Percentiles rank a stretch among this genome's conserved stretches.
phyloP scores from a whole-genome alignment of 108 stramenopile species.

The Conticribra guillardii region DNA sequence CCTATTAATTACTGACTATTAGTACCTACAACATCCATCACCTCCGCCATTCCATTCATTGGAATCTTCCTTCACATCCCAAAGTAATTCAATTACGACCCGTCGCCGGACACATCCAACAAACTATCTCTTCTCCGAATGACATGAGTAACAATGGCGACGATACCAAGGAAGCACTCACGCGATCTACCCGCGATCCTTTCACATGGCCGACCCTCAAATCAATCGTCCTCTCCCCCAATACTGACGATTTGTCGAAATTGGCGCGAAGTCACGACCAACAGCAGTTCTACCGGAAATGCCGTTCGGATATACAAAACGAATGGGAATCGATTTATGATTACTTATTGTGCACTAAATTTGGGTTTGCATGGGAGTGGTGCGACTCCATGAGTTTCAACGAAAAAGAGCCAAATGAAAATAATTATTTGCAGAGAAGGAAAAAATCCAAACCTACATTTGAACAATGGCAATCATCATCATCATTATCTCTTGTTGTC shows the following conservation, averaged over 20 bases:
- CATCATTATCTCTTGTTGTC: too few relatives aligned
- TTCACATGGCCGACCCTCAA: constrained; percentile 35
- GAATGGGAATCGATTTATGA: constrained; percentile 70
- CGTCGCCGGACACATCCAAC: too few relatives aligned
- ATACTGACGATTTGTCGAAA: constrained; percentile 40
- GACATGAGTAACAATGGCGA: not conserved
- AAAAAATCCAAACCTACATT: constrained; percentile 34
- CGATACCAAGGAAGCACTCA: constrained; percentile 5
- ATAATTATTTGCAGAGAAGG: constrained; percentile 3
- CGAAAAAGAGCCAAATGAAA: not conserved
- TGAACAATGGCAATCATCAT: constrained; percentile 17
- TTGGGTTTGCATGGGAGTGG: constrained; percentile 55
- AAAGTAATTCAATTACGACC: too few relatives aligned
- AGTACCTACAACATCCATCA: too few relatives aligned
- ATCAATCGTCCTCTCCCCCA: constrained; percentile 29
- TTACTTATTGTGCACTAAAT: constrained; percentile 71
- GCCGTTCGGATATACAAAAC: constrained; percentile 39
- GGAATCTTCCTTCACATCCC: too few relatives aligned
- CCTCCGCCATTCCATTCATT: too few relatives aligned
- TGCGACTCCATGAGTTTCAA: not conserved
- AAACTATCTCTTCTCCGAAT: too few relatives aligned
- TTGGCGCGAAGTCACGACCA: constrained; percentile 62
- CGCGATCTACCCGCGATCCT: constrained; percentile 20
- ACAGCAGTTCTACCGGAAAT: constrained; percentile 52
- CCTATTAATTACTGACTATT: too few relatives aligned